Evolutionary conservation across 2,329 filamentous ascomycete genomes (phyloP).

Genomic region (Neobulgaria alba): DNA sequence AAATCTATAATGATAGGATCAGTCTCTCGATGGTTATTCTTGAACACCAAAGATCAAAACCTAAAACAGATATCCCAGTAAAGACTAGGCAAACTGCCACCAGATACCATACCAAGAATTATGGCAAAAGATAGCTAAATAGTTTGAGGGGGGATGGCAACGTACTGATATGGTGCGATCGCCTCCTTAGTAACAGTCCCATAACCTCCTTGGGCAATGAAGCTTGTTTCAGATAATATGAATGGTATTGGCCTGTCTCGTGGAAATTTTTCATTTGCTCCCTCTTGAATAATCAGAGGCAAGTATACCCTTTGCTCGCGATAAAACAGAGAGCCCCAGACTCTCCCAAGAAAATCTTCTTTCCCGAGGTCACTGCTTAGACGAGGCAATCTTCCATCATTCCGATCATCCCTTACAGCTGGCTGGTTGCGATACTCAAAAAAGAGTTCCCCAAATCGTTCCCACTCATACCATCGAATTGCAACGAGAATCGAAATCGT

Average conservation of each 20-base stretch:
- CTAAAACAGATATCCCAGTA: neutral
- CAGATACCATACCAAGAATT: too few species aligned
- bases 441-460: constrained; percentile 4
- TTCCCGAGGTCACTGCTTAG: neutral
- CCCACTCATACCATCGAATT: constrained; percentile 9
- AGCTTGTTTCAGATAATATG: neutral
- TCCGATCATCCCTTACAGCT: neutral
- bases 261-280: neutral
- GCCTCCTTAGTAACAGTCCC: constrained; percentile 5
- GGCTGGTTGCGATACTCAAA: constrained; percentile 2
- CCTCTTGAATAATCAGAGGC: constrained; percentile 5
- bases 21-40: too few species aligned
- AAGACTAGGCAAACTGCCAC: neutral
- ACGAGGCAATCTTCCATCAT: neutral
- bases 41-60: too few species aligned
- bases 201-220: constrained; percentile 1
- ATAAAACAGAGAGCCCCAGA: neutral
- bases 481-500: constrained; percentile 10
- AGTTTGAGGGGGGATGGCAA: too few species aligned
- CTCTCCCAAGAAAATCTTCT: neutral
- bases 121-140: too few species aligned
- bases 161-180: constrained; percentile 3
- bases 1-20: too few species aligned
- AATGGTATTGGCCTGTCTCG: constrained; percentile 4
- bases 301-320: constrained; percentile 1